phyloP scores from a whole-genome alignment of 1,139 yeast species.

The Candida mesenterica region DNA sequence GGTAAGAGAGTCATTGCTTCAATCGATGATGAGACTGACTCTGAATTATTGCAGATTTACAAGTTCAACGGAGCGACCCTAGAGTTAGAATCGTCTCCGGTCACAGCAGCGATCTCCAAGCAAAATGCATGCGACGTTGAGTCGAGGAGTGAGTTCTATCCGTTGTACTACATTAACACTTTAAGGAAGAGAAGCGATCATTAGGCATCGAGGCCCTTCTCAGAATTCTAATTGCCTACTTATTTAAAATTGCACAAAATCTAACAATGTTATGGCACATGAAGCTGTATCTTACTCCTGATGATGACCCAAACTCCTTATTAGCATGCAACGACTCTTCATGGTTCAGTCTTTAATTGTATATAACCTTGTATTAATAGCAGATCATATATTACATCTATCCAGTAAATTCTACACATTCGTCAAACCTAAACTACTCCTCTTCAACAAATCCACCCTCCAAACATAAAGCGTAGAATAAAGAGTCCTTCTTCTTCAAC shows the following conservation, averaged over 20 bases:
- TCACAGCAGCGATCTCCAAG: slow-evolving; percentile 17
- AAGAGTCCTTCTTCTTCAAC: slow-evolving; percentile 62
- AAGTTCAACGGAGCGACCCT: slow-evolving; percentile 12
- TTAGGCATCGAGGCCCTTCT: too few species aligned
- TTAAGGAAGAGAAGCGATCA: slow-evolving; percentile 86
- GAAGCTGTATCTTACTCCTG: slow-evolving; percentile 1
- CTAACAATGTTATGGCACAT: not conserved
- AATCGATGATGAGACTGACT: slow-evolving; percentile 36
- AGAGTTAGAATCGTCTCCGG: slow-evolving; percentile 8
- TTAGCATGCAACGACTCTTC: too few species aligned
- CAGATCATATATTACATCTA: too few species aligned
- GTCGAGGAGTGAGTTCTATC: slow-evolving; percentile 49
- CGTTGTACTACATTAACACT: slow-evolving; percentile 61
- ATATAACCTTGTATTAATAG: too few species aligned
- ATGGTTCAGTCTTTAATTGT: too few species aligned
- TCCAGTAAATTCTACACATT: too few species aligned
- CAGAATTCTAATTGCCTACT: too few species aligned
- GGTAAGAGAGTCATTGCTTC: slow-evolving; percentile 41
- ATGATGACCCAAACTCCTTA: not conserved
- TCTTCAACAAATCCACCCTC: slow-evolving; percentile 52
- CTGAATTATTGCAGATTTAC: slow-evolving; percentile 28
- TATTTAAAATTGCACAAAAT: too few species aligned
- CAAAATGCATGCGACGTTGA: slow-evolving; percentile 34
- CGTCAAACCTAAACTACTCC: too few species aligned
- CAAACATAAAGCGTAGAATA: slow-evolving; percentile 75